These are phyloP conservation scores for Bigelowiella natans DNA, from an alignment of 78 protist species.

Conservation along the genomic window DNA sequence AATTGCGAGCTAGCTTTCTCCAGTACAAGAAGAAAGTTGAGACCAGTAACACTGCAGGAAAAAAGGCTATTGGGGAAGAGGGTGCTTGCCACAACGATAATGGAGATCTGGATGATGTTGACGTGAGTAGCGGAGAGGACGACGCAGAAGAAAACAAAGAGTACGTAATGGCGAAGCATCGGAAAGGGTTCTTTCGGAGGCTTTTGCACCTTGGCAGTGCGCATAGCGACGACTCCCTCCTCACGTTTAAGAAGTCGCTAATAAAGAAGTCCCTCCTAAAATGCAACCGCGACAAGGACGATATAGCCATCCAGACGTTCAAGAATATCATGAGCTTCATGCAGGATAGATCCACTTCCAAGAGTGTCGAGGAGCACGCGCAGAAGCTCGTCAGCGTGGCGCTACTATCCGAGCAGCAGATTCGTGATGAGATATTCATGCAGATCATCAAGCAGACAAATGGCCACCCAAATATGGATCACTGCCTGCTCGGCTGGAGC, in stretches of 20 bases:
- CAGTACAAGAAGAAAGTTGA: neutral
- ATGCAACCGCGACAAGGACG: neutral
- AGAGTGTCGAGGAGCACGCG: neutral
- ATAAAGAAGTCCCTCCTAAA: neutral
- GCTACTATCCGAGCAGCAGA: neutral
- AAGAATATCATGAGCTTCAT: neutral
- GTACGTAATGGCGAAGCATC: neutral
- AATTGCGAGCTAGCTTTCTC: neutral
- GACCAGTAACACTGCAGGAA: neutral
- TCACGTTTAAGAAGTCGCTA: neutral
- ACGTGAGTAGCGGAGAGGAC: too few relatives aligned
- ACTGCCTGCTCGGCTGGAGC: neutral
- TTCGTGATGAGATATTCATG: neutral
- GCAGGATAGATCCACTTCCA: neutral
- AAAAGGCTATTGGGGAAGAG: neutral
- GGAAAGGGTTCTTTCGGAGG: neutral
- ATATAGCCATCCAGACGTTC: neutral
- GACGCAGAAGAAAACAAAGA: too few relatives aligned
- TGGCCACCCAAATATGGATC: neutral
- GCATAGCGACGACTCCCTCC: neutral
- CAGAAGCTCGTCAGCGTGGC: neutral
- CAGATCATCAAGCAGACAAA: neutral
- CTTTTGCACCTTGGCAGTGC: neutral
- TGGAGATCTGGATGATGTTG: too few relatives aligned
- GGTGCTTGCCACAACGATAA: too few relatives aligned